Conservation (phyloP, 352 stramenopile species). For the Globisporangium cederbergense region DNA sequence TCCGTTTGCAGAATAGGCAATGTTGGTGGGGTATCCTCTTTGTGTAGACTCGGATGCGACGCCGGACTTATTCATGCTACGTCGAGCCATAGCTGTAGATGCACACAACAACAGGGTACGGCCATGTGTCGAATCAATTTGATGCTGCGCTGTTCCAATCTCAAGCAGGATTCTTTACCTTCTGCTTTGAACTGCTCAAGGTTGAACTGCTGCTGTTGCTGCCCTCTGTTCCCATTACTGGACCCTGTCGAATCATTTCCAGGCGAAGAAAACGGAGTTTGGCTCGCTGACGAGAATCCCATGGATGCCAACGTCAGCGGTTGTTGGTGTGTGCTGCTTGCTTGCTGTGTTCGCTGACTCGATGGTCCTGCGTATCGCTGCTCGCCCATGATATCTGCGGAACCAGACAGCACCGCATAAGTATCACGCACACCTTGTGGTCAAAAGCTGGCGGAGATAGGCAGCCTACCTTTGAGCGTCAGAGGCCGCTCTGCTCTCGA, state of each 20-base stretch:
- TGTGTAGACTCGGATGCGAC: neutral
- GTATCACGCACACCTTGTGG: neutral
- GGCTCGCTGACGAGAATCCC: slow-evolving; percentile 5
- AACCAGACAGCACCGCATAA: neutral
- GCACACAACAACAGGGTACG: neutral
- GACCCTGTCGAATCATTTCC: neutral
- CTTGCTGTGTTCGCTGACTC: neutral
- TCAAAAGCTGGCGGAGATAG: neutral
- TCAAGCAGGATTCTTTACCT: slow-evolving; percentile 6
- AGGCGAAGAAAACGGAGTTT: neutral
- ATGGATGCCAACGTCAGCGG: slow-evolving; percentile 13
- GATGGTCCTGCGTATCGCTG: slow-evolving; percentile 9
- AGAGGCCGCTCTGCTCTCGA: slow-evolving; percentile 11
- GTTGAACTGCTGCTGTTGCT: slow-evolving; percentile 7
- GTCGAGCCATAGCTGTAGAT: slow-evolving; percentile 14
- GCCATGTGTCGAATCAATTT: neutral
- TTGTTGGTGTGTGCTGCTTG: neutral
- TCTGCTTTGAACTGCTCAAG: slow-evolving; percentile 28
- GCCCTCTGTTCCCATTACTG: neutral
- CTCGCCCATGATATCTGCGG: slow-evolving; percentile 11
- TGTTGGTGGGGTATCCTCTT: neutral
- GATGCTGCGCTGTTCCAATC: neutral
- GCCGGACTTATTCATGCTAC: slow-evolving; percentile 10
- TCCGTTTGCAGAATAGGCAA: neutral
- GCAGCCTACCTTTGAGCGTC: slow-evolving; percentile 25